Evolutionary conservation across 306 rosid species (phyloP), one percentile per base, ranked within the genome.

Genomic region (Phaseolus lunatus): DNA sequence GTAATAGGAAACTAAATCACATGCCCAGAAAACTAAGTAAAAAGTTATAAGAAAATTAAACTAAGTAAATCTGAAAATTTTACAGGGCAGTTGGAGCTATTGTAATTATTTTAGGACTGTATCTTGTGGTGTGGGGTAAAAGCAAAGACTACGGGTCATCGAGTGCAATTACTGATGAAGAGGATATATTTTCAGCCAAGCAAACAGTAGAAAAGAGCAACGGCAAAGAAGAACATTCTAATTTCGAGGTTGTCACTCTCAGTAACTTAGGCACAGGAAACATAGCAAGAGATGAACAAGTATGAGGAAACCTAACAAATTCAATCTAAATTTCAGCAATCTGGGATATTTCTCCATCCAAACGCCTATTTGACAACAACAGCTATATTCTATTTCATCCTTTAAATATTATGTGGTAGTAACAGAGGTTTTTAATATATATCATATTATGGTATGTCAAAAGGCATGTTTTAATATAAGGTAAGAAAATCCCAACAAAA

Each of bases 111-210:
- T 61, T 16, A 0, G 98, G 98, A 0, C 71, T 96, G 50, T 96
- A 90, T 73, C 84, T 96, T 5, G 98, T 96, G 58, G 87, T 96
- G 16, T 92, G 99, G 98, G 98, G 98, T 7, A 95, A 96, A 81
- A 85, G 87, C 79, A 92, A 85, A 79, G 97, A 96, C 44, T 74
- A 88, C 64, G 61, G 58, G 12, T 47, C 81, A 54, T 56, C 75
- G 57, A 74, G 35, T 49, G 18, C 83, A 67, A 24, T 50, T 27
- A 63, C 22, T 16, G 63, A 83, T 16, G 63, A 83, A 35, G 93
- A 87, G 18, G 18, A 81, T 9, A 35, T 20, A 44, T 77, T 77
- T 15, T 54, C 92, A 49, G 22, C 41, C 7, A 85, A 78, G 61
- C 70, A 78, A 75, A 75, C 45, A 22, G 18, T 7, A 59, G 87